A percentile compares a stretch with the other conserved stretches of the same genome.
These are phyloP conservation scores for Nemania abortiva DNA, from an alignment of 2,329 filamentous ascomycete genomes.

Conservation along the genomic window DNA sequence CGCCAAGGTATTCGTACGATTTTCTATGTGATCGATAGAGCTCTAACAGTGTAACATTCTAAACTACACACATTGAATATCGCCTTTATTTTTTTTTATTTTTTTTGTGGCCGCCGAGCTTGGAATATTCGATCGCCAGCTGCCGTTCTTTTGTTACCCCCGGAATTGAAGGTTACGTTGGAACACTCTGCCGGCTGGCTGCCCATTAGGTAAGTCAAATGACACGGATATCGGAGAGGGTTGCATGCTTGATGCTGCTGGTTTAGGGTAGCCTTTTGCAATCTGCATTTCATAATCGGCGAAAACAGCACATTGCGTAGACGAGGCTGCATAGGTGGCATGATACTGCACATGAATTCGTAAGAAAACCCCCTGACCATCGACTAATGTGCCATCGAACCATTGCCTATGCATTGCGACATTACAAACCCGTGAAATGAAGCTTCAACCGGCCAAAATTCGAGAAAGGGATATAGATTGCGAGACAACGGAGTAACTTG, in stretches of 20 bases:
- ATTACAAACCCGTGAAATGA: background rate
- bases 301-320: background rate
- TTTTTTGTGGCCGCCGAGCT: background rate
- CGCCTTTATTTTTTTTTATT: too few relatives aligned
- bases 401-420: conserved; percentile 27
- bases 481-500: background rate
- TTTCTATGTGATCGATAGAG: conserved; percentile 2
- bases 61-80: conserved; percentile 1
- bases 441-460: background rate
- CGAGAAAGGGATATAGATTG: background rate
- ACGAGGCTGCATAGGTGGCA: conserved; percentile 16
- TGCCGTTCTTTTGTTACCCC: conserved; percentile 2
- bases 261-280: background rate
- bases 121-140: conserved; percentile 13
- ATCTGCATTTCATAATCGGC: background rate
- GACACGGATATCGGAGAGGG: background rate
- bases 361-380: background rate
- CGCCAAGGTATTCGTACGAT: conserved; percentile 15
- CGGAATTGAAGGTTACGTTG: background rate
- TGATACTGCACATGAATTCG: background rate
- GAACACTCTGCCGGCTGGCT: background rate
- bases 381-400: conserved; percentile 2
- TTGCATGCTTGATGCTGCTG: background rate
- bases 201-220: background rate
- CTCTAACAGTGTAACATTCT: background rate